Evolutionary conservation across 352 stramenopile genomes (phyloP).

Genomic region (Peronospora tabacina): DNA sequence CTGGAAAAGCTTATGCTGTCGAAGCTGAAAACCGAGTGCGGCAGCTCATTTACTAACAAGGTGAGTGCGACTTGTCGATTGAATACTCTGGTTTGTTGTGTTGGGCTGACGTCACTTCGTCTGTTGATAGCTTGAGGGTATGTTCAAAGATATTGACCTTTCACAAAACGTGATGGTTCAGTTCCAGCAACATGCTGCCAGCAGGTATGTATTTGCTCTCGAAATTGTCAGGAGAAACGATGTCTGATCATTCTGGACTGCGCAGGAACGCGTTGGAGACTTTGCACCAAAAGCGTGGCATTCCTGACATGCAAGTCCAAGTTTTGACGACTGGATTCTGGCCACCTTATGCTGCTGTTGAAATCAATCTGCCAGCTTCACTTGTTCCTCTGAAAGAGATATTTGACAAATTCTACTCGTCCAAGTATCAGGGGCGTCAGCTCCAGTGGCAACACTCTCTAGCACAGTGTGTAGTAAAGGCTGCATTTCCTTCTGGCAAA

Average conservation of each 20-base stretch:
- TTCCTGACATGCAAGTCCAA: slow-evolving; percentile 93
- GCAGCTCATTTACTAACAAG: slow-evolving; percentile 96
- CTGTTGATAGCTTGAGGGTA: slow-evolving; percentile 90
- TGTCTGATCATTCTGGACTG: slow-evolving; percentile 1
- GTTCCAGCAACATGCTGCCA: slow-evolving; percentile 78
- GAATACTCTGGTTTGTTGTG: background rate
- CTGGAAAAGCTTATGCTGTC: slow-evolving; percentile 94
- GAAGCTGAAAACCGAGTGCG: slow-evolving; percentile 98
- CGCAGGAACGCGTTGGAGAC: slow-evolving; percentile 43
- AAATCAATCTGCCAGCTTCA: slow-evolving; percentile 66
- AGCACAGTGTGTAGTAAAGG: slow-evolving; percentile 84
- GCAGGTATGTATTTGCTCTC: slow-evolving; percentile 35
- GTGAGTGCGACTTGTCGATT: slow-evolving; percentile 18
- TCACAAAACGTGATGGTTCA: slow-evolving; percentile 92
- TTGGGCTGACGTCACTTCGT: slow-evolving; percentile 8
- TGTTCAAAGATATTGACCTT: slow-evolving; percentile 99
- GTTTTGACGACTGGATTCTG: slow-evolving; percentile 97
- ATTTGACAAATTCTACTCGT: slow-evolving; percentile 87
- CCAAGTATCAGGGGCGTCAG: slow-evolving; percentile 83
- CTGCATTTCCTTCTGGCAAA: slow-evolving; percentile 61
- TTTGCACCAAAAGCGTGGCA: slow-evolving; percentile 28
- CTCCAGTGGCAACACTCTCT: slow-evolving; percentile 89
- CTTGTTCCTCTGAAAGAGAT: slow-evolving; percentile 69
- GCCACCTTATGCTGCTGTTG: slow-evolving; percentile 88
- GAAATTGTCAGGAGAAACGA: background rate